Evolutionary conservation across 805 yeast species (phyloP), one percentile per base, ranked within the genome.

Genomic region (Candida glaebosa): DNA sequence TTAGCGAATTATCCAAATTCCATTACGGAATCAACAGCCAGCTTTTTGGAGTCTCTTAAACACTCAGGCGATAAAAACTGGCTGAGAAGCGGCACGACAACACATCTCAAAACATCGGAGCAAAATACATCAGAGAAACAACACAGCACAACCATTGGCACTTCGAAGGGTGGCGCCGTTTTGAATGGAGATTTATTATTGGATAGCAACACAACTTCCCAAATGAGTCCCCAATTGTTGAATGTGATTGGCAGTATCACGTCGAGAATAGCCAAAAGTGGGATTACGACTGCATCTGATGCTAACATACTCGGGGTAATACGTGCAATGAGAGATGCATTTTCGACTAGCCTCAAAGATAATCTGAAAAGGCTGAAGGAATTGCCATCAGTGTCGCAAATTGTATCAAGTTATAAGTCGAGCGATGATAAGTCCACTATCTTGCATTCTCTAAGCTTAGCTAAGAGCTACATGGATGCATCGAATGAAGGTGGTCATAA

Each of bases 321-420:
- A 31, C 50, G 66, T 28, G 67, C 63, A 38, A 65, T 67, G 71
- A 64, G 71, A 4, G 58, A 57, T 41, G 58, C 66, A 3, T 53
- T 67, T 12, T 49, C 57, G 10, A 38, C 55, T 9, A 45, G 47
- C 18, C 41, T 41, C 15, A 28, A 37, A 17, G 42, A 43, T 18
- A 25, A 38, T 16, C 25, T 47, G 33, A 47, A 41, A 43, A 42
- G 44, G 38, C 43, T 52, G 24, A 45, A 22, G 37, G 50, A 34
- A 24, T 41, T 43, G 7, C 42, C 53, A 2, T 44, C 54, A 14
- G 52, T 49, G 4, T 38, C 50, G 6, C 58, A 58, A 9, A 51
- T 58, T 6, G 50, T 54, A 17, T 38, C 56, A 6, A 46, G 47
- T 12, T 61, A 60, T 35, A 52, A 50, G 43, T 50, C 43, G n/a